These are phyloP conservation scores for Cladosporium velox DNA, from an alignment of 2,329 filamentous ascomycete genomes.

Conservation along the genomic window DNA sequence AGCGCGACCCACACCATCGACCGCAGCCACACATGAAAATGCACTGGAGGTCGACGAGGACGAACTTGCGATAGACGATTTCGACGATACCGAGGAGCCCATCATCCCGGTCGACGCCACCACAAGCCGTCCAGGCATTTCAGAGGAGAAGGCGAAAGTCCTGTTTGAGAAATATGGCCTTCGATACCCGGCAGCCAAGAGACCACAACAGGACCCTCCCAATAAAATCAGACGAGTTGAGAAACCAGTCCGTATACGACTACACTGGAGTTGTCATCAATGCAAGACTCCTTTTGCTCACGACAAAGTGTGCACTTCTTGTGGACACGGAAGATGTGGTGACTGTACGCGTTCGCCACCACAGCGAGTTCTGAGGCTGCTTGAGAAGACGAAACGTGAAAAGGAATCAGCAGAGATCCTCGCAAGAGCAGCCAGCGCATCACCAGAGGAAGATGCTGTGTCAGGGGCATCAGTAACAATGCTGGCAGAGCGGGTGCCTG, in stretches of 20 bases:
- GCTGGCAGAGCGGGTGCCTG: background rate
- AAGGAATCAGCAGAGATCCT: conserved; percentile 26
- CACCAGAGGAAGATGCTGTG: conserved; percentile 7
- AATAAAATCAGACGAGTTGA: conserved; percentile 35
- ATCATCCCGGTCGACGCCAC: conserved; percentile 27
- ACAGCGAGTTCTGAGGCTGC: conserved; percentile 61
- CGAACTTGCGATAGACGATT: conserved; percentile 26
- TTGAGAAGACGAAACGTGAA: conserved; percentile 52
- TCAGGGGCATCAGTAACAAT: background rate
- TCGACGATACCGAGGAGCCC: conserved; percentile 24
- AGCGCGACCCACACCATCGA: conserved; percentile 6
- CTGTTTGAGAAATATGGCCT: conserved; percentile 48
- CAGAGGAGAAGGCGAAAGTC: conserved; percentile 35
- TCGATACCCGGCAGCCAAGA: conserved; percentile 30
- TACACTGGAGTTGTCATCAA: conserved; percentile 77
- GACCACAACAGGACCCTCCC: conserved; percentile 25
- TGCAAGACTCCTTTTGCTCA: conserved; percentile 74
- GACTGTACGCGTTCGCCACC: conserved; percentile 75
- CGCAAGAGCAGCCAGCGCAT: conserved; percentile 4
- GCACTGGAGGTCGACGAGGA: conserved; percentile 25
- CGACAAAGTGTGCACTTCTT: conserved; percentile 72
- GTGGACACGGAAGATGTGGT: conserved; percentile 78
- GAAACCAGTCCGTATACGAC: conserved; percentile 75
- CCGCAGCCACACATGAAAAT: conserved; percentile 19
- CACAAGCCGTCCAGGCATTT: conserved; percentile 20